These are phyloP conservation scores for Penicillium sp. DNA, from an alignment of 2,329 filamentous ascomycete genomes.

Conservation along the genomic window DNA sequence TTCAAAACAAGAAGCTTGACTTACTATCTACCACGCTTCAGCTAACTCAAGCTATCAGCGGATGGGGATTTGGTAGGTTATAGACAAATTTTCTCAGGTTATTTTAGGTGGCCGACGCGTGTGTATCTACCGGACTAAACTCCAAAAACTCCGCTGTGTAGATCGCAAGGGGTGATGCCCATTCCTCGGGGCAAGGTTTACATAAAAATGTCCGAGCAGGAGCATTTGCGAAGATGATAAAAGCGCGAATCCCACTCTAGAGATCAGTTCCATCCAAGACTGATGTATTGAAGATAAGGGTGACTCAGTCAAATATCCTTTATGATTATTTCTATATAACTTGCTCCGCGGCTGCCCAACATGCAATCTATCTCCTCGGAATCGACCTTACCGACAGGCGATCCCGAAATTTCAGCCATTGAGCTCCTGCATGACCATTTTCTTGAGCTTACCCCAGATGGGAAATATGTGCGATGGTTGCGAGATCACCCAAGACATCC, in stretches of 20 bases:
- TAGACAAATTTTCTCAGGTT: not conserved
- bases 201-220: constrained; percentile 1
- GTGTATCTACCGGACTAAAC: not conserved
- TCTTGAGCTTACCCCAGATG: constrained; percentile 34
- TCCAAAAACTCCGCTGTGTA: not conserved
- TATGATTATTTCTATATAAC: not conserved
- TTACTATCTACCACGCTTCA: not conserved
- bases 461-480: constrained; percentile 33
- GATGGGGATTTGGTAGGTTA: not conserved
- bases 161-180: constrained; percentile 7
- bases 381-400: constrained; percentile 1
- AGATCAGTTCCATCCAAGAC: not conserved
- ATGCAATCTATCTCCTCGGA: constrained; percentile 16
- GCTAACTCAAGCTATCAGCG: not conserved
- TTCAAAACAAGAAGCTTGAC: not conserved
- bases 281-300: not conserved
- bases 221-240: constrained; percentile 1
- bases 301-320: not conserved
- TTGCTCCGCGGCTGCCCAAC: not conserved
- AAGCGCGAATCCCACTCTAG: constrained; percentile 1
- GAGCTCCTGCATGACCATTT: constrained; percentile 25
- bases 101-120: not conserved
- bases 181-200: constrained; percentile 7
- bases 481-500: constrained; percentile 32
- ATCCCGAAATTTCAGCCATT: constrained; percentile 15